These are phyloP conservation scores for Boechera retrofracta DNA, from an alignment of 345 rosid species.

Conservation along the genomic window DNA sequence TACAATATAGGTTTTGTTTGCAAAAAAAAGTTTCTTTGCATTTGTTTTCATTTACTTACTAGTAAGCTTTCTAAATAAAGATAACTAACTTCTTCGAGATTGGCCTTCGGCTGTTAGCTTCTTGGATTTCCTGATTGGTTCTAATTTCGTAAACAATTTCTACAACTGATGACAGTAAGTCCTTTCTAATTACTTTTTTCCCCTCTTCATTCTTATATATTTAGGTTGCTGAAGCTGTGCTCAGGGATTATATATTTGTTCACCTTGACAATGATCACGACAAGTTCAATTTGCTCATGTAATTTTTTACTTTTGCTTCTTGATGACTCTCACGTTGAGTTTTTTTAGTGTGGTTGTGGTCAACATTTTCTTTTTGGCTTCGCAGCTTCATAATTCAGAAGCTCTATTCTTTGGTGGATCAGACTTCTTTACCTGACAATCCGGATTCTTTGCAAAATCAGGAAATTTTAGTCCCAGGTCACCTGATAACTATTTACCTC, in stretches of 20 bases:
- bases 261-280: constrained; percentile 83
- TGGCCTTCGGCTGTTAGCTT: constrained; percentile 10
- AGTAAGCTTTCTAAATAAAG: constrained; percentile 3
- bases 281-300: constrained; percentile 96
- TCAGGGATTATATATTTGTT: constrained; percentile 72
- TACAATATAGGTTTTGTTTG: not conserved
- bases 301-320: constrained; percentile 38
- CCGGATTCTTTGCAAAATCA: constrained; percentile 97
- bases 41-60: constrained; percentile 3
- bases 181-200: not conserved
- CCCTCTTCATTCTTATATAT: constrained; percentile 22
- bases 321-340: constrained; percentile 3
- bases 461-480: constrained; percentile 94
- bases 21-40: not conserved
- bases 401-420: constrained; percentile 92
- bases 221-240: constrained; percentile 83
- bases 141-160: not conserved
- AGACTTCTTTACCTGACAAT: constrained; percentile 85
- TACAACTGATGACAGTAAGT: constrained; percentile 25
- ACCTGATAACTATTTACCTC: constrained; percentile 81
- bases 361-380: constrained; percentile 40
- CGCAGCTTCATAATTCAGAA: constrained; percentile 92
- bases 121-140: constrained; percentile 2
- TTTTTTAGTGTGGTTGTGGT: constrained; percentile 29
- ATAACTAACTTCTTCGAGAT: constrained; percentile 12